Evolutionary conservation across 2,329 filamentous ascomycete species (phyloP), one percentile per base, ranked within the genome.

Genomic region (Trichophyton simii): DNA sequence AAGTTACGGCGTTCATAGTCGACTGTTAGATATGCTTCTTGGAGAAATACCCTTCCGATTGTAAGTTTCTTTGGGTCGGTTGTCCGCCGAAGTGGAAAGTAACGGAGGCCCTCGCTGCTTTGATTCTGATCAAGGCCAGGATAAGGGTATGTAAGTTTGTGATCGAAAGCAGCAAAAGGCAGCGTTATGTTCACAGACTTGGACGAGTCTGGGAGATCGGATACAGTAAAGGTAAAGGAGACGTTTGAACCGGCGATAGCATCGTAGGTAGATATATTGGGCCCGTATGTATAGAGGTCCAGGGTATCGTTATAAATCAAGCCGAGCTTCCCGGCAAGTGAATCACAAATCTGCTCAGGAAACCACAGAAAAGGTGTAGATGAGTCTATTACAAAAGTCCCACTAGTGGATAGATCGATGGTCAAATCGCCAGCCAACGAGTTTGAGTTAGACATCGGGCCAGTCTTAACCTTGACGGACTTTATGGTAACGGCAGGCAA

Each of bases 351-450:
- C 13, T 66, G 63, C 4, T 67, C 63, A 2, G 75, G 75, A 50
- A 77, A 68, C 68, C 72, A 77, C 6, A 77, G 59, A 63, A 73
- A 75, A 6, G 75, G 71, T 8, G 73, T 71, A 1, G 72, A 73
- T 1, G 75, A 74, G 61, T 77, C 75, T 20, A 77, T 72, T n/a
- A 64, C 68, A 61, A 70, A 72, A 2, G 67, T 64, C 2, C 66
- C 65, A 25, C 63, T 61, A 34, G 68, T 48, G 62, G 60, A 41
- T 62, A 60, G 31, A 64, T 64, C 54, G 55, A 66, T 15, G 11
- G 18, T 8, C 7, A 67, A 11, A 46, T 50, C 58, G 22, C 61
- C 25, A 13, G 28, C 28, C 18, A 38, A 36, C 7, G 52, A 20
- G 55, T 63, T 7, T 62, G 41, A 3, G 57, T 59, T 31, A 63